phyloP scores from a whole-genome alignment of 2,329 filamentous ascomycete species.

The Thielaviopsis musarum region DNA sequence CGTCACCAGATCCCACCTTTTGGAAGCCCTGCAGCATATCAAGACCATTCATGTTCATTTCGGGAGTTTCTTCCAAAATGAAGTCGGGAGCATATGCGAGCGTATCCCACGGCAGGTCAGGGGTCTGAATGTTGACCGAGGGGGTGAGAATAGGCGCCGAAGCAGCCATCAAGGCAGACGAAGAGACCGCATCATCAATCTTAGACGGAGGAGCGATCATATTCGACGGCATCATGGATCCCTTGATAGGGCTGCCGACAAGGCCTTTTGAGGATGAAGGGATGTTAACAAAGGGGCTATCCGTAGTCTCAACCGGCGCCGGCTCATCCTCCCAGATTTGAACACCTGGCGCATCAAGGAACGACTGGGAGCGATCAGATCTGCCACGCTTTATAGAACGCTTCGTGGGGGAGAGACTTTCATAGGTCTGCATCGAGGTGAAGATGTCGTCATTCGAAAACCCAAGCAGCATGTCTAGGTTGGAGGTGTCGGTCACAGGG shows the following conservation, averaged over 20 bases:
- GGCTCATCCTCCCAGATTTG: conserved; percentile 12
- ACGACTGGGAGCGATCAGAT: conserved; percentile 44
- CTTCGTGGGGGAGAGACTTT: conserved; percentile 50
- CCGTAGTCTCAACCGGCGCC: conserved; percentile 7
- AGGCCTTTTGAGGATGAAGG: conserved; percentile 37
- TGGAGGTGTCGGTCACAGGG: conserved; percentile 23
- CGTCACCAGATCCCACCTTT: conserved; percentile 42
- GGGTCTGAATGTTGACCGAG: conserved; percentile 19
- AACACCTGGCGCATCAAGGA: conserved; percentile 5
- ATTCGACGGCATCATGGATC: conserved; percentile 12
- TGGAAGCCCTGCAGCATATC: conserved; percentile 63
- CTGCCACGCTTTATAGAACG: conserved; percentile 41
- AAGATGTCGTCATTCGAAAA: conserved; percentile 20
- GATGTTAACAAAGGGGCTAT: conserved; percentile 19
- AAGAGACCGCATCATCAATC: not conserved
- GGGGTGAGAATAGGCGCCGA: conserved; percentile 16
- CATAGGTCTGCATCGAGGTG: conserved; percentile 21
- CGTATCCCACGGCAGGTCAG: conserved; percentile 24
- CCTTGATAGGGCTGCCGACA: conserved; percentile 9
- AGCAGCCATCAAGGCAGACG: conserved; percentile 8
- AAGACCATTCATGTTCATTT: conserved; percentile 44
- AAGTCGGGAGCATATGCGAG: conserved; percentile 24
- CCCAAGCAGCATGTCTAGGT: conserved; percentile 44
- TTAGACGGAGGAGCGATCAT: conserved; percentile 1
- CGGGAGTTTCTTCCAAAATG: conserved; percentile 23